Conservation (phyloP, 768 basidiomycete genomes). For the Mycena polygramma region DNA sequence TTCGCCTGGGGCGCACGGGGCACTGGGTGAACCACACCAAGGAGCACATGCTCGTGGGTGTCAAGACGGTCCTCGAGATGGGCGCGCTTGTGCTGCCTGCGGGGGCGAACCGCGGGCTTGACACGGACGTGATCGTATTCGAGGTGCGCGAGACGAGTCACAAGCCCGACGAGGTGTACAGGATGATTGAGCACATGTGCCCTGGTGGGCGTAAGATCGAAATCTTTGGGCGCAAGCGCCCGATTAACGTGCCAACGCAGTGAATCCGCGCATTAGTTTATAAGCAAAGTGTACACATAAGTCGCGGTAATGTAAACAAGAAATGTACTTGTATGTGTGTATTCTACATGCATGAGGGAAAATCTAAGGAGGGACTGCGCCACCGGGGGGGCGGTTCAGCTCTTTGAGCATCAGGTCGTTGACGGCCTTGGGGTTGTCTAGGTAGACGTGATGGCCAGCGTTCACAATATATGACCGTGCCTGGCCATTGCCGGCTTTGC, state of each 20-base stretch:
- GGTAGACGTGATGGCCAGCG: constrained; percentile 92
- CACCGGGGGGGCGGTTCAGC: constrained; percentile 63
- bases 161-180: constrained; percentile 98
- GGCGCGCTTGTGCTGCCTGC: constrained; percentile 79
- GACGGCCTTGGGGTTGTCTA: constrained; percentile 85
- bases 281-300: constrained; percentile 19
- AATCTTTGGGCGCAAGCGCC: constrained; percentile 92
- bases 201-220: constrained; percentile 90
- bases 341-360: constrained; percentile 19
- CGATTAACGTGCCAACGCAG: constrained; percentile 40
- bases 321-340: constrained; percentile 10
- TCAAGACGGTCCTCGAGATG: constrained; percentile 83
- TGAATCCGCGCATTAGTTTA: constrained; percentile 7
- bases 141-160: constrained; percentile 97
- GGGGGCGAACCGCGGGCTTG: constrained; percentile 91
- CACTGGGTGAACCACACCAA: constrained; percentile 99
- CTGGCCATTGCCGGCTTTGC: constrained; percentile 80
- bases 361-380: constrained; percentile 8
- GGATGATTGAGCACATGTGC: constrained; percentile 94
- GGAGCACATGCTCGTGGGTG: constrained; percentile 97
- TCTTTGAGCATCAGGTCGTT: constrained; percentile 86
- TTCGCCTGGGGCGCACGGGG: constrained; percentile 96
- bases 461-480: constrained; percentile 83
- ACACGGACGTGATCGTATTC: constrained; percentile 95
- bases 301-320: constrained; percentile 5